Evolutionary conservation across 331 rosid genomes (phyloP).

Genomic region (Rhamnella rubrinervis): DNA sequence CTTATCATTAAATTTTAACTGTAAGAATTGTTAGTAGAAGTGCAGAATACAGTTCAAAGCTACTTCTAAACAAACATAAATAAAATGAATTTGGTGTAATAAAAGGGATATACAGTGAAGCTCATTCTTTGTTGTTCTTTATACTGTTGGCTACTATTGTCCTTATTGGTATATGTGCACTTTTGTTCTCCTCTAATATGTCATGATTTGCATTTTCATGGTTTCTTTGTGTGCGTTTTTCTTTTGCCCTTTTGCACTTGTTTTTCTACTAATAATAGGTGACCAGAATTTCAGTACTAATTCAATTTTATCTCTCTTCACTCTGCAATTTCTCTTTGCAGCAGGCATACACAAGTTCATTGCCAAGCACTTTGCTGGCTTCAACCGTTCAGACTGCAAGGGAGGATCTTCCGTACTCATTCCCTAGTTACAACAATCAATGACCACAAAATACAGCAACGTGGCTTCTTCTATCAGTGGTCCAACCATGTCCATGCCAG

Average conservation of each 20-base stretch:
- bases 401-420: slow-evolving; percentile 88
- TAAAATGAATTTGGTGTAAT: too few species aligned
- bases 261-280: not conserved
- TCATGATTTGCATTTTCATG: slow-evolving; percentile 10
- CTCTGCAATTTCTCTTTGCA: slow-evolving; percentile 8
- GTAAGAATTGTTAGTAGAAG: not conserved
- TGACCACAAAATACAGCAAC: slow-evolving; percentile 79
- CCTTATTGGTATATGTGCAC: not conserved
- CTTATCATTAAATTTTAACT: not conserved
- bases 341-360: slow-evolving; percentile 84
- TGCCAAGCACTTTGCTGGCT: slow-evolving; percentile 81
- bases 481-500: slow-evolving; percentile 79
- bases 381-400: slow-evolving; percentile 73
- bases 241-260: not conserved
- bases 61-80: too few species aligned
- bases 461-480: slow-evolving; percentile 79
- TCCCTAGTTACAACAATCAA: slow-evolving; percentile 73
- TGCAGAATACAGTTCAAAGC: not conserved
- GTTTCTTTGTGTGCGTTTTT: not conserved
- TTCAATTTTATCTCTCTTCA: slow-evolving; percentile 10
- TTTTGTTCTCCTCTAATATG: not conserved
- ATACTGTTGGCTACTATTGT: not conserved
- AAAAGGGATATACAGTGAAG: slow-evolving; percentile 9
- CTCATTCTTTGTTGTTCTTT: not conserved
- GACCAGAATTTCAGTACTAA: not conserved